These are phyloP conservation scores for Gossypium ekmanianum DNA, from an alignment of 345 rosid genomes.

Conservation along the genomic window DNA sequence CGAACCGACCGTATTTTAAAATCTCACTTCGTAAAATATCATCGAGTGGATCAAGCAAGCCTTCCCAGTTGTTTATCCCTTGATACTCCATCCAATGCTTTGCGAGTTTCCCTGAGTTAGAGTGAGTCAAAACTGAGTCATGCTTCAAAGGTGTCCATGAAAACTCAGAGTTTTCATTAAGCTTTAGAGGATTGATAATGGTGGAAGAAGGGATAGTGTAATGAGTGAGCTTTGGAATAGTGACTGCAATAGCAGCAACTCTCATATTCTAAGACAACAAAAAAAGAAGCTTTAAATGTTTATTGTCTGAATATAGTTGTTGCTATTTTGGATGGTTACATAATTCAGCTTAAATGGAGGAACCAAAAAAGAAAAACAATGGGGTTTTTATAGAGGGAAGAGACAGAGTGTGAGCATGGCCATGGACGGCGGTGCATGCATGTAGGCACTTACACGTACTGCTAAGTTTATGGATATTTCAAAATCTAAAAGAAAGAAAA, in stretches of 20 bases:
- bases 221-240: background rate
- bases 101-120: conserved; percentile 24
- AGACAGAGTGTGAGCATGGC: background rate
- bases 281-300: too few relatives aligned
- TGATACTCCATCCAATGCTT: conserved; percentile 56
- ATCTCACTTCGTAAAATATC: conserved; percentile 66
- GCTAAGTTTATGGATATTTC: background rate
- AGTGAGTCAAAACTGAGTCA: background rate
- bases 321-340: too few relatives aligned
- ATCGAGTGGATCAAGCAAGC: conserved; percentile 76
- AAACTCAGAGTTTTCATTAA: conserved; percentile 3
- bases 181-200: background rate
- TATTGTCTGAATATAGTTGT: too few relatives aligned
- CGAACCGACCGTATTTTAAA: conserved; percentile 72
- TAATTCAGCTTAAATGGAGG: background rate
- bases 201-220: background rate
- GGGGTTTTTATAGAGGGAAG: background rate
- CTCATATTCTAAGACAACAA: background rate
- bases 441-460: background rate
- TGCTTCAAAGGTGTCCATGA: conserved; percentile 7
- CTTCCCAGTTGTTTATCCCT: conserved; percentile 57
- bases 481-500: background rate
- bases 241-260: background rate
- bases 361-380: background rate
- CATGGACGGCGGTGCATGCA: background rate